Base-by-base conservation (phyloP, 2,329 filamentous ascomycete species). In the Gremmenia infestans region DNA sequence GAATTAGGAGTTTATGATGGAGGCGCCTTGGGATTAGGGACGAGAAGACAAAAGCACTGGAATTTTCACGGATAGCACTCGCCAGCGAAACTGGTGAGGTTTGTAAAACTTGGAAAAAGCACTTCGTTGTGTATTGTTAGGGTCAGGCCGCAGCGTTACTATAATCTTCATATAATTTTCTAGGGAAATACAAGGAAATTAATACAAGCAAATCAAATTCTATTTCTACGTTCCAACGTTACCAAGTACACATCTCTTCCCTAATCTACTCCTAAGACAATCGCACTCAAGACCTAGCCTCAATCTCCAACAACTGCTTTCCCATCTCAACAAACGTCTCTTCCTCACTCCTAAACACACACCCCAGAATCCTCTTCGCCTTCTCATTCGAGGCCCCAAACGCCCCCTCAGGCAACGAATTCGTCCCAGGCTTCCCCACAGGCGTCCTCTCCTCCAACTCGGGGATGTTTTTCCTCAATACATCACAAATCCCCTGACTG, bases 401-500 rank as follows among this genome's bases (percentile, higher is more conserved):
- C 5, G 48, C 42, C 15, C 40, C 42, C 4, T 53, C 49, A 11
- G 48, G 32, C 11, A 54, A 36, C 9, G 32, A 52, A 32, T 23
- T 40, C 15, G 47, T 50, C 11, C 50, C 52, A 9, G 65, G 65
- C 15, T 75, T 74, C 15, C 74, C 71, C 1, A 67, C 62, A 19
- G 80, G 80, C 55, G 83, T 64, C 50, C 71, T 64, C 11, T 71
- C 73, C 58, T 74, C 73, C 59, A 80, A 73, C 59, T 81, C 70
- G 0, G 79, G 79, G 59, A 81, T 81, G 53, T 76, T 69, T 58
- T 77, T 76, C 54, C 73, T 72, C 43, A 87, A 74, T 35, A 81
- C 73, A 50, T 81, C 74, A 0, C 76, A 77, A 40, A 85, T 78
- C 62, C 78, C 72, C 65, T 79, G 78, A 68, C 85, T 85, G 52